Percentiles rank a stretch among this genome's conserved stretches.
phyloP scores from a whole-genome alignment of 108 stramenopile genomes.

The Cyclostephanos invisitatus region DNA sequence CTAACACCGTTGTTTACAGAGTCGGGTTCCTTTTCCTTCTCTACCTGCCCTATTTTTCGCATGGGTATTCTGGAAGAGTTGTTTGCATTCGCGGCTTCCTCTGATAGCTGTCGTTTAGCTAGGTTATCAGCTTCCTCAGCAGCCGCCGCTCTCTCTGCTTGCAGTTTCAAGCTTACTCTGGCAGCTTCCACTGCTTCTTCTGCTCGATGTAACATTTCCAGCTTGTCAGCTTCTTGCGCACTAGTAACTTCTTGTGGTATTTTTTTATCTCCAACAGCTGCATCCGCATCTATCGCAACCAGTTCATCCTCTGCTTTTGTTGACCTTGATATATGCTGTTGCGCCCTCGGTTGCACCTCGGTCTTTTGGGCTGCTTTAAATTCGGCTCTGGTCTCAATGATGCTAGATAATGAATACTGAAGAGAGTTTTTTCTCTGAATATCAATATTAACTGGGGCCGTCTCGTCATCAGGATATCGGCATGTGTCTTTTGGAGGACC shows the following conservation, averaged over 20 bases:
- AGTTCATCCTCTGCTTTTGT: conserved; percentile 3
- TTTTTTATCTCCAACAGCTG: too few species aligned
- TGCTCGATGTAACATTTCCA: background rate
- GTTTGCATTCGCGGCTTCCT: background rate
- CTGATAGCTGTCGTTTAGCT: background rate
- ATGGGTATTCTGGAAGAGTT: background rate
- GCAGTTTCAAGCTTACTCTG: background rate
- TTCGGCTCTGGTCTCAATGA: background rate
- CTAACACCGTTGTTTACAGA: background rate
- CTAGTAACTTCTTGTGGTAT: background rate
- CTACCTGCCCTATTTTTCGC: background rate
- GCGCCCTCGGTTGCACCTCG: too few species aligned
- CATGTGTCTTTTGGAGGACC: background rate
- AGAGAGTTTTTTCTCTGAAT: background rate
- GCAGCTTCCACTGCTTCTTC: background rate
- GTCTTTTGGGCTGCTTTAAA: background rate
- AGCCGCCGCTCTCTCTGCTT: background rate
- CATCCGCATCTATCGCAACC: background rate
- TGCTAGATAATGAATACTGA: background rate
- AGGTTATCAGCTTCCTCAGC: background rate
- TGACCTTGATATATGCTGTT: conserved; percentile 8
- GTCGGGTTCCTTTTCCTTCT: background rate
- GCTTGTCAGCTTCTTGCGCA: background rate
- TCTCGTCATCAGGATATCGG: conserved; percentile 4
- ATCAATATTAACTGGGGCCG: background rate